A percentile compares a stretch with the other conserved stretches of the same genome.
Conservation (phyloP, 2,329 filamentous ascomycete species). For the Fulvia fulva region DNA sequence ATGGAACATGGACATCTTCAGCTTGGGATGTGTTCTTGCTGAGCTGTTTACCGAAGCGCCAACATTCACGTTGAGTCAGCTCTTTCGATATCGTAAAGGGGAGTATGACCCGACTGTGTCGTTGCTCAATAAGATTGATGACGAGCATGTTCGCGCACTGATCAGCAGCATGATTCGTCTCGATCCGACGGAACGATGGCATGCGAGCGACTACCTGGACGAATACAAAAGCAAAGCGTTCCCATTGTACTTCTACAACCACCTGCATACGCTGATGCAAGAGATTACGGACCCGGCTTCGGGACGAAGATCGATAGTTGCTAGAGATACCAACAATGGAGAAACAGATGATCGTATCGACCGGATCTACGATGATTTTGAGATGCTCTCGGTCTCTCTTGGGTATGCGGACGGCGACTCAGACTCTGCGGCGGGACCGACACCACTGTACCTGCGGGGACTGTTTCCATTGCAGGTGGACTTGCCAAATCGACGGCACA, state of each 20-base stretch:
- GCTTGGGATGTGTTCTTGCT: conserved; percentile 91
- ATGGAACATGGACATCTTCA: conserved; percentile 99
- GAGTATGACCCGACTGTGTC: conserved; percentile 85
- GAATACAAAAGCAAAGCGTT: conserved; percentile 93
- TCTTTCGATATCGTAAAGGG: conserved; percentile 88
- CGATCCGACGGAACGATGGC: conserved; percentile 85
- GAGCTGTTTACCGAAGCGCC: conserved; percentile 93
- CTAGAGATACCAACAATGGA: conserved; percentile 66
- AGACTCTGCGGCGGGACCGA: conserved; percentile 30
- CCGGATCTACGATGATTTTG: conserved; percentile 87
- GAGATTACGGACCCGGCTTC: conserved; percentile 87
- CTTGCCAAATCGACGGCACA: conserved; percentile 78
- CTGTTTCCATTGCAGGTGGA: conserved; percentile 80
- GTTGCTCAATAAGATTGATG: conserved; percentile 79
- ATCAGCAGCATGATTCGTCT: conserved; percentile 95
- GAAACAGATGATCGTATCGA: conserved; percentile 94
- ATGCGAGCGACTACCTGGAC: conserved; percentile 87
- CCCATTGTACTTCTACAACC: conserved; percentile 94
- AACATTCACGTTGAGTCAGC: conserved; percentile 94
- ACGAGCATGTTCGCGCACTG: conserved; percentile 81
- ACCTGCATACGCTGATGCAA: conserved; percentile 96
- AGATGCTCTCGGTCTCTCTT: conserved; percentile 94
- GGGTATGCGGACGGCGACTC: conserved; percentile 60
- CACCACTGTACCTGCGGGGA: conserved; percentile 45
- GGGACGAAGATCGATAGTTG: conserved; percentile 67